Base-by-base conservation (phyloP, 2,329 filamentous ascomycete genomes). In the Ampelomyces quisqualis region DNA sequence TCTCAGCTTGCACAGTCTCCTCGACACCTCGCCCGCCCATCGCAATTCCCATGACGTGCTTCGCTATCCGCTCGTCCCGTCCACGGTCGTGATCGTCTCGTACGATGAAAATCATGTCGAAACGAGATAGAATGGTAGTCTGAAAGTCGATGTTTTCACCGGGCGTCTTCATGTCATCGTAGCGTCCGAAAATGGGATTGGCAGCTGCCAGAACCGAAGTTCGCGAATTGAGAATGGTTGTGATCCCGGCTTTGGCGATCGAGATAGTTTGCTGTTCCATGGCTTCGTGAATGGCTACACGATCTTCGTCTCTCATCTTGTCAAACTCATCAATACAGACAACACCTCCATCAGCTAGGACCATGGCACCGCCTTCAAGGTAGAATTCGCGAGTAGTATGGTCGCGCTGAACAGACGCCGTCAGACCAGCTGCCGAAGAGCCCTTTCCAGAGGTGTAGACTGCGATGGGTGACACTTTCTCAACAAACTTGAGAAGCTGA, bases 231-330 rank as follows among this genome's bases (percentile, higher is more conserved):
- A 98, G 80, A 51, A 98, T 97, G 0, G 93, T 98, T 1, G 93
- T 98, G 64, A 98, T 98, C 58, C 93, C 93, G 1, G 93, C 93
- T 73, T 98, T 97, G 51, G 93, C 93, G 58, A 98, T 97, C 8
- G 93, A 97, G 47, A 98, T 98, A 0, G 93, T 98, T 70, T 98
- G 93, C 73, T 98, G 93, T 68, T 98, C 93, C 93, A 98, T 98
- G 43, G 93, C 93, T 79, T 98, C 93, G 77, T 98, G 93, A 54
- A 98, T 98, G 2, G 93, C 93, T 5, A 97, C 93, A 57, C 93
- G 81, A 60, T 98, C 93, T 69, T 98, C 93, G 65, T 98, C 93
- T 49, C 93, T 81, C 93, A 98, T 98, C 77, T 98, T 98, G 74
- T 98, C 93, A 64, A 98, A 98, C 71, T 98, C 93, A 64, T 98